Evolutionary conservation across 2,329 filamentous ascomycete genomes (phyloP).

Genomic region (Pyricularia sp.): DNA sequence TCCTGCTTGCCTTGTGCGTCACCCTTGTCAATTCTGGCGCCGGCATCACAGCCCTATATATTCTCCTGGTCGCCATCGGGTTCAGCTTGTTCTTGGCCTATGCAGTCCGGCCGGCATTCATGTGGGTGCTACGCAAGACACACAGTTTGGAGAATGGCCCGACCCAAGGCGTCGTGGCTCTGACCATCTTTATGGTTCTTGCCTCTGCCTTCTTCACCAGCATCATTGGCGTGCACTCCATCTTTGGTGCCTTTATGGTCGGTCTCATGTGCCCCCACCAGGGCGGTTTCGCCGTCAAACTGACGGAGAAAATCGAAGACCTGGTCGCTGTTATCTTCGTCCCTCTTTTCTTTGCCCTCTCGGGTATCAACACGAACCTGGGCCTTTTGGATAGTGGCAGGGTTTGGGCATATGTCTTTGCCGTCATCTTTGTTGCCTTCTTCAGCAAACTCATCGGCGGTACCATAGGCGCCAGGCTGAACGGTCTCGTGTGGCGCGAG

Average conservation of each 20-base stretch:
- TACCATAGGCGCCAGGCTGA: conserved; percentile 64
- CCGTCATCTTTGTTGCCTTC: conserved; percentile 73
- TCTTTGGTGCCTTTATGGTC: conserved; percentile 86
- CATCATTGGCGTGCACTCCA: conserved; percentile 86
- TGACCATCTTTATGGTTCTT: conserved; percentile 73
- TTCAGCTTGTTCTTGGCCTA: conserved; percentile 70
- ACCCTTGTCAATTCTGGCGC: conserved; percentile 81
- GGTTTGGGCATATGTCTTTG: conserved; percentile 85
- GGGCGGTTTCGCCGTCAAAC: conserved; percentile 79
- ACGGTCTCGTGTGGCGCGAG: conserved; percentile 81
- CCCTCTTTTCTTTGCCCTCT: conserved; percentile 88
- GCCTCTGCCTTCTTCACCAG: conserved; percentile 78
- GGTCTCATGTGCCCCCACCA: conserved; percentile 87
- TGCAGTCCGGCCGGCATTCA: conserved; percentile 62
- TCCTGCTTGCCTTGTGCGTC: conserved; percentile 85
- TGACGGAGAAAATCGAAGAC: conserved; percentile 93
- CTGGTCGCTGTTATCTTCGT: conserved; percentile 74
- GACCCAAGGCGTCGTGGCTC: conserved; percentile 70
- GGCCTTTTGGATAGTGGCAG: conserved; percentile 73
- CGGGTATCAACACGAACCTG: conserved; percentile 79
- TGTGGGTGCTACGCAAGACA: conserved; percentile 63
- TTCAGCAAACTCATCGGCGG: conserved; percentile 77
- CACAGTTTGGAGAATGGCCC: conserved; percentile 81
- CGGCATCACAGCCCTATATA: conserved; percentile 76
- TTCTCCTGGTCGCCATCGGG: conserved; percentile 65